Conservation (phyloP, 352 stramenopile genomes). For the Blastocystis sp. region DNA sequence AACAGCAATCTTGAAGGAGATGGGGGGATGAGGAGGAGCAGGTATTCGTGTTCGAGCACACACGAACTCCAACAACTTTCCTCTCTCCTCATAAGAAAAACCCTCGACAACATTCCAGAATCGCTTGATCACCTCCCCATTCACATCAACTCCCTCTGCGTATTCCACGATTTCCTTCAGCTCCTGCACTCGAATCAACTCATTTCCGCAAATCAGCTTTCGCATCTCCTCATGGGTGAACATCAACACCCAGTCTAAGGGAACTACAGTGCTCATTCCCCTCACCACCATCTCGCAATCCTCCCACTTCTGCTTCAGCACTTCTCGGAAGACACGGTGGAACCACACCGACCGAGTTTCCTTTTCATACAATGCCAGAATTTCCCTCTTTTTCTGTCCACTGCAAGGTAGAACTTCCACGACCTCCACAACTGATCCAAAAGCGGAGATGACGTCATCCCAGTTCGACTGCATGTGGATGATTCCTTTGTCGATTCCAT, state of each 20-base stretch:
- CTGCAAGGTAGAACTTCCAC: not conserved
- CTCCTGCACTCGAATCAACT: not conserved
- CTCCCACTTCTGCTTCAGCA: not conserved
- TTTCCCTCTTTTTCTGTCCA: not conserved
- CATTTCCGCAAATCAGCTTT: constrained; percentile 2
- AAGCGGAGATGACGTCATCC: constrained; percentile 12
- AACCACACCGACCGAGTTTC: not conserved
- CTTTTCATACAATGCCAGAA: not conserved
- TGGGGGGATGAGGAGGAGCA: not conserved
- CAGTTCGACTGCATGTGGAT: not conserved
- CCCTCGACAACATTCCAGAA: constrained; percentile 41
- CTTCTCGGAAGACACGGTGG: not conserved
- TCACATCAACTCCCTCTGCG: not conserved
- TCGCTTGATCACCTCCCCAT: not conserved
- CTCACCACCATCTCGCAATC: not conserved
- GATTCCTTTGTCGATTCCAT: not conserved
- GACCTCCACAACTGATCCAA: not conserved
- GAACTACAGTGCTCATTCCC: not conserved
- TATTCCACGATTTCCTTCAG: constrained; percentile 45
- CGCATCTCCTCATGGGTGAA: constrained; percentile 8
- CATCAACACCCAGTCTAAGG: not conserved
- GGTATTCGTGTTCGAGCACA: constrained; percentile 43
- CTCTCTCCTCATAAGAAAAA: not conserved
- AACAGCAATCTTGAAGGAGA: constrained; percentile 54
- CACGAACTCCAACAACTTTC: constrained; percentile 28